Evolutionary conservation across 306 rosid genomes (phyloP), one percentile per base, ranked within the genome.

Genomic region (Inga leiocalycina): DNA sequence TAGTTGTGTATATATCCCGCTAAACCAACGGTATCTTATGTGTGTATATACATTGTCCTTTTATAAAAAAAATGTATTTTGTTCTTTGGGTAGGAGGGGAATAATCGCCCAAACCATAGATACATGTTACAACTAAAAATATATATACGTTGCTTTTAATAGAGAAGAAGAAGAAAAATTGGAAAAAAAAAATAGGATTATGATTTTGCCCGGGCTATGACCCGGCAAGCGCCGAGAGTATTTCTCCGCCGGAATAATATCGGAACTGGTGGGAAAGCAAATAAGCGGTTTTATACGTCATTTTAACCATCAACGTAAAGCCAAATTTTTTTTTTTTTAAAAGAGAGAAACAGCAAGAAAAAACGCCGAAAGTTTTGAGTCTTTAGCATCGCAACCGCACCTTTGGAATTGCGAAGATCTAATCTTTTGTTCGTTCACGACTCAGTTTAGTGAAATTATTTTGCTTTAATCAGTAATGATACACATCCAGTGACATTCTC

Each of bases 401-500:
- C 35, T 44, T 48, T 73, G 61, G 77, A 27, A 49, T 27, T 75
- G 56, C 27, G 68, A 57, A 20, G 78, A 74, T 74, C 45, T n/a
- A 74, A 51, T 52, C 46, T 49, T 30, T 74, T 14, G 77, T 9
- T 8, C 37, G 4, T 22, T 76, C 5, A 37, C 16, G 4, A 17
- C 15, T 77, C 56, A 57, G 8, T 61, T 0, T 43, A 16, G 30
- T 24, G 44, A 34, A 43, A 41, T 27, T 6, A 59, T 14, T 64
- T 45, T 48, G 11, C n/a, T n/a, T 13, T 43, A 19, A 48, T 7
- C 43, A 43, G 52, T 12, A 13, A 12, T 67, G 51, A 22, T 46
- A 8, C 61, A 77, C 79, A 80, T 72, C 48, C 66, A 3, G 80
- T 79, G 48, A 66, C 88, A 70, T 86, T 24, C 59, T 75, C 79